phyloP scores from a whole-genome alignment of 2,329 filamentous ascomycete genomes.

The Thielaviopsis ethacetica region DNA sequence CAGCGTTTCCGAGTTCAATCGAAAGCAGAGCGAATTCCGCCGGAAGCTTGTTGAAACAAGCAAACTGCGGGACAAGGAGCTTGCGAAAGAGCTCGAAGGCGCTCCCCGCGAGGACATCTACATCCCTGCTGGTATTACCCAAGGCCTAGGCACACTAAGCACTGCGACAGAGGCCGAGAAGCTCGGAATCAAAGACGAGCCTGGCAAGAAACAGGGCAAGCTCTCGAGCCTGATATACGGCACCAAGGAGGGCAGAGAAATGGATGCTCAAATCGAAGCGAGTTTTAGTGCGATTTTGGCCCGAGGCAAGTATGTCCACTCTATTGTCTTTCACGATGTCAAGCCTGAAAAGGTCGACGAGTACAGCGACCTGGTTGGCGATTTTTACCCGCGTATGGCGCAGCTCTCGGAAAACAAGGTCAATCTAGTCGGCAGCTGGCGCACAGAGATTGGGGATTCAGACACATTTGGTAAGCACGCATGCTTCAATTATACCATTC shows the following conservation, averaged over 20 bases:
- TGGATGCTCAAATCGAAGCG: conserved; percentile 89
- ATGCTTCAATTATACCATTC: neutral
- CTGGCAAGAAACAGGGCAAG: conserved; percentile 51
- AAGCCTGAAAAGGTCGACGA: conserved; percentile 92
- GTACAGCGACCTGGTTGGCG: conserved; percentile 75
- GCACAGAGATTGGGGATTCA: conserved; percentile 91
- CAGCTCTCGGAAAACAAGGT: conserved; percentile 77
- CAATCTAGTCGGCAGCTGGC: conserved; percentile 92
- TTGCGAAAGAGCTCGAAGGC: conserved; percentile 5
- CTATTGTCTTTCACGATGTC: conserved; percentile 90
- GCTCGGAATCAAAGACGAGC: conserved; percentile 24
- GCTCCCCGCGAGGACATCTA: conserved; percentile 4
- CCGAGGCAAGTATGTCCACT: conserved; percentile 94
- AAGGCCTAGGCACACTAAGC: conserved; percentile 45
- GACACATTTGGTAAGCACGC: conserved; percentile 71
- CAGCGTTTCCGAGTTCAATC: conserved; percentile 59
- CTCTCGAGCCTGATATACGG: conserved; percentile 88
- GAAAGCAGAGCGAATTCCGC: conserved; percentile 74
- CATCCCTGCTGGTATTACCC: conserved; percentile 15
- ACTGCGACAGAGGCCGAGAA: conserved; percentile 28
- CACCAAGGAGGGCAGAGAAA: conserved; percentile 83
- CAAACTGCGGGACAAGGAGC: conserved; percentile 37
- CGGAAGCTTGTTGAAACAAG: conserved; percentile 61
- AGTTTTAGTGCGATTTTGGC: conserved; percentile 92
- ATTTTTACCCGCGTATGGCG: conserved; percentile 87